These are phyloP conservation scores for Elasticomyces elasticus DNA, from an alignment of 495 filamentous ascomycete species.

Conservation along the genomic window DNA sequence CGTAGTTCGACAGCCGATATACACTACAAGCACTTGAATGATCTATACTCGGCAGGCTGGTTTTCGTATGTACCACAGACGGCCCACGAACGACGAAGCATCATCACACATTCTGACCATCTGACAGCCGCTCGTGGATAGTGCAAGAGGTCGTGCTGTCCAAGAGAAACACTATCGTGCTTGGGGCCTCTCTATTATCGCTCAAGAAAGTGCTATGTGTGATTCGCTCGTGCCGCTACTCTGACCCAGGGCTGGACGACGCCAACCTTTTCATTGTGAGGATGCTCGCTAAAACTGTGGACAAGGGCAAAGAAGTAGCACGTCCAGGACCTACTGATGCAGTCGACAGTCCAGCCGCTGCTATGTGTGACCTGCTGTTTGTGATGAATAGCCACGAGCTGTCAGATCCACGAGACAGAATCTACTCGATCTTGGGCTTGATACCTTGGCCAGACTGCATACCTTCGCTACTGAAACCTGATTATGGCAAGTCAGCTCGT, in stretches of 20 bases:
- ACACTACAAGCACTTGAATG: background rate
- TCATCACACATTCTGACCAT: background rate
- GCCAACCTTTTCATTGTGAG: background rate
- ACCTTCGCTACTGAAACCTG: background rate
- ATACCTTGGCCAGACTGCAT: background rate
- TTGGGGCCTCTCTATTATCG: background rate
- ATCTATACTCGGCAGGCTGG: background rate
- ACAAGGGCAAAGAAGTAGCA: background rate
- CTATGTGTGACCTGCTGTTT: background rate
- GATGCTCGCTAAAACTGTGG: background rate
- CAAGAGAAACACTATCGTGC: background rate
- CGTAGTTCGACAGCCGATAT: background rate
- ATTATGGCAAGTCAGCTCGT: background rate
- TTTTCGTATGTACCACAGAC: background rate
- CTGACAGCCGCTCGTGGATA: background rate
- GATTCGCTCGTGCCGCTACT: background rate
- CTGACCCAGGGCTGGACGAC: background rate
- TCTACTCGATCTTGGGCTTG: background rate
- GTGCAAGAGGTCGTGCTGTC: background rate
- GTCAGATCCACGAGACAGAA: background rate
- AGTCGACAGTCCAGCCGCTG: background rate
- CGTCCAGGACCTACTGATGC: background rate
- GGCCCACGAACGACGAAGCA: background rate
- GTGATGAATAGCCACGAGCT: background rate
- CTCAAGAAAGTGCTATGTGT: background rate